A percentile compares a stretch with the other conserved stretches of the same genome.
These are phyloP conservation scores for Nepenthes alata DNA, from an alignment of 179 eudicot genomes.

Conservation along the genomic window DNA sequence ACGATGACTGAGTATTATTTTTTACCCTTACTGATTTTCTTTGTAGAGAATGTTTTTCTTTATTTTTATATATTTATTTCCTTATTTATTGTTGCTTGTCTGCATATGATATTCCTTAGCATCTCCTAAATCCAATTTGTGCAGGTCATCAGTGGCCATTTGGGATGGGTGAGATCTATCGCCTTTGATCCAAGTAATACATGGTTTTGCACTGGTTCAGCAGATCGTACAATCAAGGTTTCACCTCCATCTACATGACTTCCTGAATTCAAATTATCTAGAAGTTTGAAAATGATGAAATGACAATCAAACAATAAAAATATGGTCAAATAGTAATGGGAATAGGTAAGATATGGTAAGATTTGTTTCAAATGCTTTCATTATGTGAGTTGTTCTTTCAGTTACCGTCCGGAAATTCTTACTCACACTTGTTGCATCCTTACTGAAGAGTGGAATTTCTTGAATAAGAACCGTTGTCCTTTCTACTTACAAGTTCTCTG, in stretches of 20 bases:
- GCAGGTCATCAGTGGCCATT: constrained; percentile 94
- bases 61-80: not conserved
- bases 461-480: not conserved
- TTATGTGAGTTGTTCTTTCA: not conserved
- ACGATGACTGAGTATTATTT: too few species aligned
- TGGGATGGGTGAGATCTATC: constrained; percentile 98
- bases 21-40: too few species aligned
- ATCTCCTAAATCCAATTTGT: constrained; percentile 3
- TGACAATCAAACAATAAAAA: too few species aligned
- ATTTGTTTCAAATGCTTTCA: not conserved
- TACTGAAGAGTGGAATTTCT: not conserved
- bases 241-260: not conserved
- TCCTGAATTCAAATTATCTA: not conserved
- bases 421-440: not conserved
- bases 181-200: constrained; percentile 90
- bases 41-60: not conserved
- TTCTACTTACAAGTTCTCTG: not conserved
- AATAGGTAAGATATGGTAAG: too few species aligned
- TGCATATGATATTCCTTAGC: not conserved
- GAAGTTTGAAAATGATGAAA: too few species aligned
- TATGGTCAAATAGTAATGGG: too few species aligned
- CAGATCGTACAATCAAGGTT: constrained; percentile 97
- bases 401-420: not conserved
- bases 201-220: constrained; percentile 98
- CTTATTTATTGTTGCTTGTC: not conserved